These are phyloP conservation scores for Peltaster fructicola DNA, from an alignment of 2,329 filamentous ascomycete genomes.

Conservation along the genomic window DNA sequence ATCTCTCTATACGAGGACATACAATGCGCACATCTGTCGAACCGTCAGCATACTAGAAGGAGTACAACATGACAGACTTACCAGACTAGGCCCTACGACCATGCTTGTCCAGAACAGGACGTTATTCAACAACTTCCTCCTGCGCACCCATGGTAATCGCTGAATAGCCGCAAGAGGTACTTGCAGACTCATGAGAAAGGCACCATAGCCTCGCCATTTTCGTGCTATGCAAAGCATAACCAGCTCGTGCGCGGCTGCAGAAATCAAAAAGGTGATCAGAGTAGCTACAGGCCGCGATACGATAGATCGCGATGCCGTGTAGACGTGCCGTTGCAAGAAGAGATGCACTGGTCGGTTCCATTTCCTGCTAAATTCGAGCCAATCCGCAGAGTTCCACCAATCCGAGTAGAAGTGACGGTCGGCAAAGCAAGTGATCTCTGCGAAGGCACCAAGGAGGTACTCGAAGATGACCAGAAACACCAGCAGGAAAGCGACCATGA, in stretches of 20 bases:
- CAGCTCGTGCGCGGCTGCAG: constrained; percentile 76
- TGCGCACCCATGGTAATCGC: constrained; percentile 57
- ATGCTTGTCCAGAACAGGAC: constrained; percentile 17
- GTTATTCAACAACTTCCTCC: constrained; percentile 55
- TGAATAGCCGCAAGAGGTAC: constrained; percentile 89
- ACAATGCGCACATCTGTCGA: constrained; percentile 39
- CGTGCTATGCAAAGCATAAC: constrained; percentile 98
- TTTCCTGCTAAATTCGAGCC: constrained; percentile 89
- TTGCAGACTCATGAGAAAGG: constrained; percentile 90
- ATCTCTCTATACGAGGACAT: constrained; percentile 35
- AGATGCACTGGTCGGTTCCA: constrained; percentile 98
- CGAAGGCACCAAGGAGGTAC: constrained; percentile 85
- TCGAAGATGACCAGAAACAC: constrained; percentile 98
- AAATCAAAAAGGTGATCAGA: constrained; percentile 79
- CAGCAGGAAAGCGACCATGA: constrained; percentile 87
- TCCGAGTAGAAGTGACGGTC: constrained; percentile 83
- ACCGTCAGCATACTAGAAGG: constrained; percentile 7
- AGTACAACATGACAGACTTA: constrained; percentile 7
- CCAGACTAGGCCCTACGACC: constrained; percentile 20
- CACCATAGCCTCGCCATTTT: constrained; percentile 87
- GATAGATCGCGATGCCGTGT: constrained; percentile 54
- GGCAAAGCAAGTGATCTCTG: constrained; percentile 68
- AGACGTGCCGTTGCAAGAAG: constrained; percentile 88
- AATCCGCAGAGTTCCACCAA: constrained; percentile 61
- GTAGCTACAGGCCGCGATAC: constrained; percentile 66